Base-by-base conservation (phyloP, 352 stramenopile genomes). In the Phytophthora citrophthora region DNA sequence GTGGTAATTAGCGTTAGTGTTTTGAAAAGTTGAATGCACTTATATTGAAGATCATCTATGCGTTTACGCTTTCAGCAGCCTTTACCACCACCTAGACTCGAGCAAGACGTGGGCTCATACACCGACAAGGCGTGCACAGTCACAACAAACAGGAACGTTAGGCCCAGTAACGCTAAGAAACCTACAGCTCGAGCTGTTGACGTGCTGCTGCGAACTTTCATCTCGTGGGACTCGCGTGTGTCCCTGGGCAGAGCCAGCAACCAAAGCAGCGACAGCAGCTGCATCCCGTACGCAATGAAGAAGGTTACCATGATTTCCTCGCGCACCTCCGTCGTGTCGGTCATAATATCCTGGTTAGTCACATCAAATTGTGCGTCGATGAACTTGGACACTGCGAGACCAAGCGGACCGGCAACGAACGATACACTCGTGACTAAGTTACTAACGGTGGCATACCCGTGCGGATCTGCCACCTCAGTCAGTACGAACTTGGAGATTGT, bases 301-400 rank as follows among this genome's bases (percentile, higher is more conserved):
- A 87, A 90, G 26, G 72, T 74, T 41, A 58, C 49, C 29, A 77
- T 84, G 3, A 79, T 64, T n/a, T 88, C 64, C 11, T 44, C 55
- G 8, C 81, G 81, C 41, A 88, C 75, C 26, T 55, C 26, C 0
- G 36, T 54, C 47, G 77, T 84, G 70, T 92, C 83, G 0, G 41
- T 58, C 76, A 82, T 70, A 27, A 71, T 58, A 29, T 61, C 55
- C 44, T 71, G 13, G 39, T 71, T 71, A n/a, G 70, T 64, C 18
- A 91, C 68, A 36, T 75, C 60, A 45, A 90, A 89, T 29, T 70
- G 71, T 31, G 77, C 77, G 63, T 89, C 79, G 24, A 91, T 61
- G 41, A 76, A 76, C 66, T 91, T 90, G 62, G 72, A 81, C n/a
- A 86, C 29, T 18, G 68, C 68, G 26, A 87, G 64, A 13, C 74